Conservation (phyloP, 2,329 filamentous ascomycete genomes). For the Colletotrichum truncatum region DNA sequence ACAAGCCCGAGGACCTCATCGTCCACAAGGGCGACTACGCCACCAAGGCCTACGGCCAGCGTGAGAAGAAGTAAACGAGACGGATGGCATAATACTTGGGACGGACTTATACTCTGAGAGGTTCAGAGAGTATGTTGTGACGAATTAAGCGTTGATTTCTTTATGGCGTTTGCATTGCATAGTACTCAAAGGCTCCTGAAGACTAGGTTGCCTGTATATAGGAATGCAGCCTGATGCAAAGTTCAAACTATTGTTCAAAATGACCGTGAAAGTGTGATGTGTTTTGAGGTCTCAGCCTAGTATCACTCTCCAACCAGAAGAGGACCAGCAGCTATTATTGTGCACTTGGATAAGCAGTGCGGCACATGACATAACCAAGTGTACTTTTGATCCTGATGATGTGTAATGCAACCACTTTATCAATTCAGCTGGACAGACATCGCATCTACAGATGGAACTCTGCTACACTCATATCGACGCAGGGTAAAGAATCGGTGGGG, state of each 20-base stretch:
- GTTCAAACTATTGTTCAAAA: background rate
- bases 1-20: slow-evolving; percentile 90
- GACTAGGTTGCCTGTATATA: slow-evolving; percentile 23
- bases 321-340: too few relatives aligned
- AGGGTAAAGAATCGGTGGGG: too few relatives aligned
- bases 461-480: too few relatives aligned
- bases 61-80: slow-evolving; percentile 55
- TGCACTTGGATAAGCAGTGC: too few relatives aligned
- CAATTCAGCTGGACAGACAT: too few relatives aligned
- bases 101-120: background rate
- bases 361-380: too few relatives aligned
- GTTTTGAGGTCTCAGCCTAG: too few relatives aligned
- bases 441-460: too few relatives aligned
- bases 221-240: slow-evolving; percentile 20
- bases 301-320: too few relatives aligned
- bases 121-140: slow-evolving; percentile 4
- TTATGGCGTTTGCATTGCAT: slow-evolving; percentile 22
- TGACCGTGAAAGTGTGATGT: background rate
- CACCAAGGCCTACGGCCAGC: slow-evolving; percentile 91
- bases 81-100: slow-evolving; percentile 4
- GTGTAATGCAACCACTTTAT: too few relatives aligned
- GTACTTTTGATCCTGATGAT: too few relatives aligned
- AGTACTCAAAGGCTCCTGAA: slow-evolving; percentile 2
- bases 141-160: slow-evolving; percentile 14
- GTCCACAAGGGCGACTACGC: slow-evolving; percentile 91